Evolutionary conservation across 805 yeast species (phyloP).

Genomic region (Metschnikowia shivogae): DNA sequence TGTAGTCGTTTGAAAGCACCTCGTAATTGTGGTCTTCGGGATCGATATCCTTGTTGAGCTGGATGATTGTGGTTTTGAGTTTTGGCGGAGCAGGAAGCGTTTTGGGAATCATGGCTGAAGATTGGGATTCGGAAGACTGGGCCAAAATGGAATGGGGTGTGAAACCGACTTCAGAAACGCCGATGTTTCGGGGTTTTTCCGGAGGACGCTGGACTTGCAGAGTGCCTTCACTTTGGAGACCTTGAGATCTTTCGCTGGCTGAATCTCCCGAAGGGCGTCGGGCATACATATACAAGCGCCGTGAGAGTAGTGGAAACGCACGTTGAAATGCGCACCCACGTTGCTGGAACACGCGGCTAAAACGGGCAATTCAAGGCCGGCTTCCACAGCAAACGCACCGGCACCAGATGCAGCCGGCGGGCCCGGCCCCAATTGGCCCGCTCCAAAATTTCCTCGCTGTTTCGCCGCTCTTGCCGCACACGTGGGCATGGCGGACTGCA

Average conservation of each 20-base stretch:
- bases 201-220: too few species aligned
- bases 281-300: constrained; percentile 3
- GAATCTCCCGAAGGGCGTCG: background rate
- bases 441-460: too few species aligned
- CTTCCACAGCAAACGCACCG: too few species aligned
- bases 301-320: background rate
- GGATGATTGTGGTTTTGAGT: constrained; percentile 43
- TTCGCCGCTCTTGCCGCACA: background rate
- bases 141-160: too few species aligned
- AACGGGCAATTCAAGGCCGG: background rate
- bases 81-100: constrained; percentile 37
- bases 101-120: background rate
- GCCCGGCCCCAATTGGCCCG: too few species aligned
- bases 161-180: too few species aligned
- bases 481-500: constrained; percentile 5
- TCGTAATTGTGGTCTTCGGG: constrained; percentile 40
- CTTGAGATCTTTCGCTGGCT: too few species aligned
- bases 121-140: too few species aligned
- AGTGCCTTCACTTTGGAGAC: too few species aligned
- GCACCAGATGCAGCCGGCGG: too few species aligned
- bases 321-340: constrained; percentile 4
- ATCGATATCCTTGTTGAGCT: constrained; percentile 41
- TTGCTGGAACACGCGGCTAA: background rate
- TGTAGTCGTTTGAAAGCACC: constrained; percentile 38
- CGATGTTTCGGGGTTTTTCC: too few species aligned